phyloP scores from a whole-genome alignment of 2,329 filamentous ascomycete species.

The Hypoxylon sp. region DNA sequence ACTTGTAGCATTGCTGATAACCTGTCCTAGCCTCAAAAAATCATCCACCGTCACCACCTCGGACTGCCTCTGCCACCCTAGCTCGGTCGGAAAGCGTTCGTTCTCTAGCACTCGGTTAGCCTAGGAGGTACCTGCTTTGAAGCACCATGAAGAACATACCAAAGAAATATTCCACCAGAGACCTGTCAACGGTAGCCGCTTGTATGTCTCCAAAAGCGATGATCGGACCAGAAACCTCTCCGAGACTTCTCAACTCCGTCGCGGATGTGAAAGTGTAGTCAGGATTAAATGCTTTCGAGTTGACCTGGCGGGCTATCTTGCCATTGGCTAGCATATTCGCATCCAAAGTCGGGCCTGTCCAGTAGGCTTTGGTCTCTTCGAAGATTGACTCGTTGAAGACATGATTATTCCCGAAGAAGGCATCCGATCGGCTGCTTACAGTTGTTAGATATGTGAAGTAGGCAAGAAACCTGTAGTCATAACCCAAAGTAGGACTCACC shows the following conservation, averaged over 20 bases:
- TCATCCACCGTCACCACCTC: neutral
- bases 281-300: slow-evolving; percentile 48
- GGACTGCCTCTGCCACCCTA: slow-evolving; percentile 49
- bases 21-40: slow-evolving; percentile 2
- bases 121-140: too few relatives aligned
- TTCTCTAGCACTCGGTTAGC: slow-evolving; percentile 51
- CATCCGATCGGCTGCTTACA: slow-evolving; percentile 54
- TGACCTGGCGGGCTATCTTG: slow-evolving; percentile 26
- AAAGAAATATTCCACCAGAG: slow-evolving; percentile 56
- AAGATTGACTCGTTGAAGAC: slow-evolving; percentile 63
- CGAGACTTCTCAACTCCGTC: slow-evolving; percentile 56
- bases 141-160: slow-evolving; percentile 49
- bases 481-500: too few relatives aligned
- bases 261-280: slow-evolving; percentile 55
- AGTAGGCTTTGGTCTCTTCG: slow-evolving; percentile 55
- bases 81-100: slow-evolving; percentile 51
- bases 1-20: slow-evolving; percentile 16
- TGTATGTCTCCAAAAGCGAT: slow-evolving; percentile 57
- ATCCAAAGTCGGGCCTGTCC: slow-evolving; percentile 53
- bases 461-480: neutral
- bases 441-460: neutral
- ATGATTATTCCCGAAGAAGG: slow-evolving; percentile 59
- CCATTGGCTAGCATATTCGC: slow-evolving; percentile 53
- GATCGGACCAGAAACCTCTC: slow-evolving; percentile 60
- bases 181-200: slow-evolving; percentile 50